Evolutionary conservation across 2,329 filamentous ascomycete species (phyloP), one percentile per base, ranked within the genome.

Genomic region (Hymenoscyphus infarciens): DNA sequence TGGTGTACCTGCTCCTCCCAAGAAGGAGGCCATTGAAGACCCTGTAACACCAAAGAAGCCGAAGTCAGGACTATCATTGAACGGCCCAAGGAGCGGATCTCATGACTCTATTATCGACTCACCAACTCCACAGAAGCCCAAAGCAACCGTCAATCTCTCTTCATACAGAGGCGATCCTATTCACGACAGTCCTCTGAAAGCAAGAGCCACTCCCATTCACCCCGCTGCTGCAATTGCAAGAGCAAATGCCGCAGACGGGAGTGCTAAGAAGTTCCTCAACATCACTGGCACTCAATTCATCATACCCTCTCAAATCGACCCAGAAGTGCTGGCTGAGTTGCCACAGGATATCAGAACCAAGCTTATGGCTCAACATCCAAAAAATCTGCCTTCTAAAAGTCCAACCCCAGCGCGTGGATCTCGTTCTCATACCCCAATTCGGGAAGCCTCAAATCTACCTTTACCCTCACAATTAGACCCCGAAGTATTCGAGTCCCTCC

Each of bases 231-330:
- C 79, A 2, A 76, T 87, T 56, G 76, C 80, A 2, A 80, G 77
- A 67, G 79, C 81, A 1, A 80, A 77, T 62, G 72, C 67, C 58
- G 77, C 81, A 45, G 78, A 75, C 61, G 63, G 78, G 67, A 78
- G 85, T 75, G 78, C 89, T 25, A 88, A 83, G 65, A 85, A 83
- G 6, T 87, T 87, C 1, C 78, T 97, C 25, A 96, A 97, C 71
- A 83, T 91, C 2, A 81, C 86, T 2, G 92, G 94, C 1, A 97
- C 94, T 0, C 95, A 99, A 71, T 99, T 99, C 71, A 85, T 98
- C 56, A 81, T 99, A 69, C 95, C 95, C 0, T 84, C 84, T 1
- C 91, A 97, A 68, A 83, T 90, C 1, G 95, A 99, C 72, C 87
- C 89, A 0, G 80, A 82, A n/a, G 88, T 97, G 0, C 77, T 98